Evolutionary conservation across 768 basidiomycete species (phyloP).

Genomic region (Tricholoma hemisulphureum): DNA sequence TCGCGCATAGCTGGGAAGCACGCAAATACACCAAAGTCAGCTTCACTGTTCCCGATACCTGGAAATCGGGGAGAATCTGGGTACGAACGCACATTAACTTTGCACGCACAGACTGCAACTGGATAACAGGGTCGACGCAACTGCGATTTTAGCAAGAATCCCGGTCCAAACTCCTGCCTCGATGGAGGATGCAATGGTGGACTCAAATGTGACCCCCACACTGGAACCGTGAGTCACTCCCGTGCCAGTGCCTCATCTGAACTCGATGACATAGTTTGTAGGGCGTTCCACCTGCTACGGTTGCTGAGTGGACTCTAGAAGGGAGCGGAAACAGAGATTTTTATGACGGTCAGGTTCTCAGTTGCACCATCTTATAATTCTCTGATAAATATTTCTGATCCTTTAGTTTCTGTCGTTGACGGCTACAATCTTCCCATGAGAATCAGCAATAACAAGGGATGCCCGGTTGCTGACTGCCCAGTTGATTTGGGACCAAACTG

Average conservation of each 20-base stretch:
- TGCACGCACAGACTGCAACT: neutral
- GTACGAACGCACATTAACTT: slow-evolving; percentile 18
- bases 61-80: slow-evolving; percentile 67
- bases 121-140: slow-evolving; percentile 50
- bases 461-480: slow-evolving; percentile 47
- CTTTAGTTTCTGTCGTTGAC: slow-evolving; percentile 54
- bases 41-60: slow-evolving; percentile 59
- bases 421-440: slow-evolving; percentile 57
- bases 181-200: slow-evolving; percentile 73
- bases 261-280: slow-evolving; percentile 8
- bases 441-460: slow-evolving; percentile 49
- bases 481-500: slow-evolving; percentile 57
- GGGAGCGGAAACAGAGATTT: slow-evolving; percentile 45
- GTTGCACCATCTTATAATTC: slow-evolving; percentile 2
- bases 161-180: slow-evolving; percentile 58
- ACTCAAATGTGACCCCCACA: slow-evolving; percentile 49
- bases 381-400: neutral
- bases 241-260: neutral
- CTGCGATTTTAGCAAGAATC: slow-evolving; percentile 57
- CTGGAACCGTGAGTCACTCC: slow-evolving; percentile 44
- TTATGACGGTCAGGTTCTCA: slow-evolving; percentile 49
- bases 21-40: slow-evolving; percentile 35
- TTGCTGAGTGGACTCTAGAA: slow-evolving; percentile 68
- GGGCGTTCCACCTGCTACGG: slow-evolving; percentile 66
- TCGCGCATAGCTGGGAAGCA: slow-evolving; percentile 42